Conservation (phyloP, 2,329 filamentous ascomycete genomes). For the Massarina eburnea region DNA sequence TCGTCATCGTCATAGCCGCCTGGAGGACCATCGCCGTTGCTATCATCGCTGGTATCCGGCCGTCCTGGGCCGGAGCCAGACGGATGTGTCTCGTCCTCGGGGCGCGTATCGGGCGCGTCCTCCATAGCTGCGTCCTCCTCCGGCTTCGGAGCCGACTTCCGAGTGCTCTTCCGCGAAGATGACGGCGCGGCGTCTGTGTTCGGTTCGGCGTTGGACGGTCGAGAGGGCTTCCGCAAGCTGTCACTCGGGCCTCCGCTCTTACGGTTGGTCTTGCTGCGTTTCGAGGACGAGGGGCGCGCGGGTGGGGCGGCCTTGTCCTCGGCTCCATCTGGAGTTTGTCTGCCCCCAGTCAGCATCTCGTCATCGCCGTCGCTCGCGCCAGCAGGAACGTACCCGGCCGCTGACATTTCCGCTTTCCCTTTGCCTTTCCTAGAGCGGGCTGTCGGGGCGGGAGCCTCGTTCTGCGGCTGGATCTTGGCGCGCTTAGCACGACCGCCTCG, state of each 20-base stretch:
- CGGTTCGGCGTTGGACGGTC: slow-evolving; percentile 26
- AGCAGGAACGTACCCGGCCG: slow-evolving; percentile 59
- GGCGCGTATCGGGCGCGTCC: slow-evolving; percentile 64
- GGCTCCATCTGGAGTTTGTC: slow-evolving; percentile 65
- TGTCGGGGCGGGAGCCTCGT: slow-evolving; percentile 42
- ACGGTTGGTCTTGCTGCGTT: slow-evolving; percentile 73
- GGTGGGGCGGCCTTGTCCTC: slow-evolving; percentile 61
- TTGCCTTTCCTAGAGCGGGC: slow-evolving; percentile 63
- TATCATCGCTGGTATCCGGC: slow-evolving; percentile 52
- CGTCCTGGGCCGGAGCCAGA: slow-evolving; percentile 30
- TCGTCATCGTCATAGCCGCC: slow-evolving; percentile 53
- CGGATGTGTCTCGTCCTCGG: slow-evolving; percentile 49
- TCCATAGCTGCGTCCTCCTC: slow-evolving; percentile 66
- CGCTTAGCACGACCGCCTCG: slow-evolving; percentile 48
- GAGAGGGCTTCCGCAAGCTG: slow-evolving; percentile 15
- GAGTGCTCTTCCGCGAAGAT: slow-evolving; percentile 34
- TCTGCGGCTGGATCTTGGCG: slow-evolving; percentile 66
- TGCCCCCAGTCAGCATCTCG: slow-evolving; percentile 38
- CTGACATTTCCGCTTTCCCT: slow-evolving; percentile 69
- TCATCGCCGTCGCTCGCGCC: slow-evolving; percentile 1
- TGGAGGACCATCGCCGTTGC: slow-evolving; percentile 66
- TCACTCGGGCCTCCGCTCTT: slow-evolving; percentile 64
- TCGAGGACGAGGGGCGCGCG: slow-evolving; percentile 61
- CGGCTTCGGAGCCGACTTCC: slow-evolving; percentile 40
- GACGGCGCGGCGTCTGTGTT: slow-evolving; percentile 26